Evolutionary conservation across 2,329 filamentous ascomycete species (phyloP).

Genomic region (Fusarium sacchari): DNA sequence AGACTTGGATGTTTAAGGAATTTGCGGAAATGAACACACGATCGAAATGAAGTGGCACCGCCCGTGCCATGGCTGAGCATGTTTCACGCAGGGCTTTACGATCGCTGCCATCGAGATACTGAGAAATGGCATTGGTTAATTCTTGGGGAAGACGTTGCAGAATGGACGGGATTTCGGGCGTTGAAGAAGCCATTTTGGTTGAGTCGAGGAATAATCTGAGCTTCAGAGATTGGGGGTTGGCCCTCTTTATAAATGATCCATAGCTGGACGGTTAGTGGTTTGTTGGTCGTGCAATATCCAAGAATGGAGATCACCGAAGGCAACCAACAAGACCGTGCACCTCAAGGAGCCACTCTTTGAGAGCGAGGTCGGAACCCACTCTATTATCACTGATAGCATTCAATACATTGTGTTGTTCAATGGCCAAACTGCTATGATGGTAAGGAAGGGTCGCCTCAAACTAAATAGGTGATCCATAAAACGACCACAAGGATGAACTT

Average conservation of each 20-base stretch:
- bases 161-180: not conserved
- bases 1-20: not conserved
- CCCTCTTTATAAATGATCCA: not conserved
- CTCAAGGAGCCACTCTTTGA: not conserved
- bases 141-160: not conserved
- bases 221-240: not conserved
- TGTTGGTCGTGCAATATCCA: not conserved
- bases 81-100: not conserved
- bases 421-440: no score
- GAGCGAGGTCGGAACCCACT: not conserved
- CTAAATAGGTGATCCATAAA: accelerated
- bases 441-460: no score
- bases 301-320: not conserved
- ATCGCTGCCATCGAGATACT: not conserved
- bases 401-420: no score
- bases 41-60: not conserved
- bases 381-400: not conserved
- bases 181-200: not conserved
- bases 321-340: not conserved
- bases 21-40: not conserved
- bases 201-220: not conserved
- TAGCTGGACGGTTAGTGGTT: not conserved
- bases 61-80: not conserved
- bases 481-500: accelerated
- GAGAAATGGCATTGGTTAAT: not conserved